These are phyloP conservation scores for Venturia carpophila DNA, from an alignment of 2,329 filamentous ascomycete genomes.

Conservation along the genomic window DNA sequence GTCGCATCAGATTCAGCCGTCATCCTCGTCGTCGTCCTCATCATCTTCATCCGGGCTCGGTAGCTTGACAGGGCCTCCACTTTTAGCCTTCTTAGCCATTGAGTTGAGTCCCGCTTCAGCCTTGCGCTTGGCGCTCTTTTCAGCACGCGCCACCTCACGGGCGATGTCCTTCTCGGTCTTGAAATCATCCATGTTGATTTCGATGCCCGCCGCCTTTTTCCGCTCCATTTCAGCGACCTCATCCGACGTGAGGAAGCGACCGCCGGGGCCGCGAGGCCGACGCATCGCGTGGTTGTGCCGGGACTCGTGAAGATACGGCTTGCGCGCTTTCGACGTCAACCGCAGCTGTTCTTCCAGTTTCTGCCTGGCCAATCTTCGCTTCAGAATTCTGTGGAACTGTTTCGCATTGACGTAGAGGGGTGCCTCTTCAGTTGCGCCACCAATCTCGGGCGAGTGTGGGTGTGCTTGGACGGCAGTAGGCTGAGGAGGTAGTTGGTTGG, in stretches of 20 bases:
- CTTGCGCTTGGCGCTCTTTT: constrained; percentile 43
- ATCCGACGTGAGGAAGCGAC: constrained; percentile 90
- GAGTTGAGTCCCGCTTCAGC: constrained; percentile 33
- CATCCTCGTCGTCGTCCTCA: constrained; percentile 35
- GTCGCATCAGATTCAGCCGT: constrained; percentile 19
- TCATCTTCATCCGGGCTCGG: constrained; percentile 22
- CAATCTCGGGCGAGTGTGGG: constrained; percentile 72
- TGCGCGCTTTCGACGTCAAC: constrained; percentile 87
- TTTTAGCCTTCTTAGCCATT: constrained; percentile 23
- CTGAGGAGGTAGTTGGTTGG: constrained; percentile 43
- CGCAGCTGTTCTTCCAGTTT: constrained; percentile 87
- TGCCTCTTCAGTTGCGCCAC: constrained; percentile 71
- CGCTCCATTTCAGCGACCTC: constrained; percentile 87
- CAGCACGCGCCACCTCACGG: constrained; percentile 24
- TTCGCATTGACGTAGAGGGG: constrained; percentile 98
- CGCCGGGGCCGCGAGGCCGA: constrained; percentile 83
- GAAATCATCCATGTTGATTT: constrained; percentile 27
- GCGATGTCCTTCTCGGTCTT: constrained; percentile 33
- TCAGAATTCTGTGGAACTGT: constrained; percentile 94
- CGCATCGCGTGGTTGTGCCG: constrained; percentile 98
- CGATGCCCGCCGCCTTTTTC: constrained; percentile 37
- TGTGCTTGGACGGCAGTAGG: constrained; percentile 59
- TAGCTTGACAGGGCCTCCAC: constrained; percentile 13
- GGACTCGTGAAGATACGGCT: constrained; percentile 95
- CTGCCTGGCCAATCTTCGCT: constrained; percentile 85